Base-by-base conservation (phyloP, 306 rosid genomes). In the Rosa persica region DNA sequence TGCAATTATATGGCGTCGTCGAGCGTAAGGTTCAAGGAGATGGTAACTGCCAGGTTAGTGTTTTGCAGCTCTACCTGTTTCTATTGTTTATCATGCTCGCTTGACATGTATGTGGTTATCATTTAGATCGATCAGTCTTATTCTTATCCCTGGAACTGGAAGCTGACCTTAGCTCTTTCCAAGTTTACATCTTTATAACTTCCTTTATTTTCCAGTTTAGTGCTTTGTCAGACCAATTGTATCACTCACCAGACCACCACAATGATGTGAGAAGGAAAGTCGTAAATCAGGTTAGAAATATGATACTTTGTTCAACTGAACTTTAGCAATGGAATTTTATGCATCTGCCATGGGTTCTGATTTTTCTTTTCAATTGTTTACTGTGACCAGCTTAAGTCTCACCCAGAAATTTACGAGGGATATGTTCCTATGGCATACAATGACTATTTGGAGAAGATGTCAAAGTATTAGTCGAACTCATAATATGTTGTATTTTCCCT, bases 1-100 rank as follows among this genome's bases (percentile, higher is more conserved):
- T 94, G 89, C 94, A 88, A 70, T 62, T 83, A 60, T 89, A 88
- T 83, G 91, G 88, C 77, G 89, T 92, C 42, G 72, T 85, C 79
- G 97, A 92, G 82, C 89, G 58, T 62, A 84, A 79, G 84, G 89
- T 92, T 51, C 85, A 86, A 81, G 97, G 97, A 72, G 98, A 92
- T 79, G 98, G 98, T 61, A 94, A 94, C 82, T 92, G 98, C 72
- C 97, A 92, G 97, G 98, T 90, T 70, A 40, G 90, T 75, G 44
- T 75, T 78, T 42, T 36, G 57, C 44, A 8, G 8, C 57, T 58
- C 4, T 76, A 20, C 85, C 57, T 61, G 44, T 44, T 51, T 73
- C 40, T 47, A 61, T 73, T 52, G 23, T 78, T 67, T 72, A 55
- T 44, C 64, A 71, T 74, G 48, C 55, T 66, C 49, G 13, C 43